phyloP scores from a whole-genome alignment of 371 early-diverging fungal genomes.

The Mucor irregularis region DNA sequence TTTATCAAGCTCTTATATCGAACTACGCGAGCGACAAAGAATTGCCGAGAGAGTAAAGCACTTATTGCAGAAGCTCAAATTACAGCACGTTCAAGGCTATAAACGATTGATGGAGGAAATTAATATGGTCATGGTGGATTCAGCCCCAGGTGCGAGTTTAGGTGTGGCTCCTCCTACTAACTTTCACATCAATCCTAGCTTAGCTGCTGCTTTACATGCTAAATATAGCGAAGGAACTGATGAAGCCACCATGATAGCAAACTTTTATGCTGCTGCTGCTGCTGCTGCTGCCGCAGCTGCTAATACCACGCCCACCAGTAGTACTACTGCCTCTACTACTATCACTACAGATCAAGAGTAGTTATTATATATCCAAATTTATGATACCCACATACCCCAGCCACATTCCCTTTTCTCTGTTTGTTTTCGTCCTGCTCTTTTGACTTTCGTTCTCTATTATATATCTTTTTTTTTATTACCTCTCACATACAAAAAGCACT shows the following conservation, averaged over 20 bases:
- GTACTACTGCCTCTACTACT: neutral
- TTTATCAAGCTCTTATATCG: conserved; percentile 78
- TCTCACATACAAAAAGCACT: neutral
- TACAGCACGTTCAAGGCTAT: conserved; percentile 76
- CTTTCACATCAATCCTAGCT: conserved; percentile 34
- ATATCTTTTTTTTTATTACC: neutral
- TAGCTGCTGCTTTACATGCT: conserved; percentile 43
- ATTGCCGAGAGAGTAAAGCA: conserved; percentile 80
- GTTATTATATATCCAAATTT: neutral
- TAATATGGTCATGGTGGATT: conserved; percentile 49
- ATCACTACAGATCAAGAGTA: neutral
- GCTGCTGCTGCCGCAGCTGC: conserved; percentile 8
- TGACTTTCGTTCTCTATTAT: neutral
- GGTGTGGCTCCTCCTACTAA: conserved; percentile 12
- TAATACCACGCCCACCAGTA: neutral
- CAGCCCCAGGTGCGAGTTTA: conserved; percentile 39
- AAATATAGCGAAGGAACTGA: conserved; percentile 21
- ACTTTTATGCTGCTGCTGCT: conserved; percentile 17
- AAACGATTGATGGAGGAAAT: conserved; percentile 82
- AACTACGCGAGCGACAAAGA: conserved; percentile 71
- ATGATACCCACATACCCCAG: conserved; percentile 13
- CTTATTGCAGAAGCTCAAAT: conserved; percentile 57
- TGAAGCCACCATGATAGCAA: conserved; percentile 12
- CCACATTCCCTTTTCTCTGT: neutral
- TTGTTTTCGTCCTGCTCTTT: neutral